Base-by-base conservation (phyloP, 2,329 filamentous ascomycete genomes). In the Alternaria metachromatica region DNA sequence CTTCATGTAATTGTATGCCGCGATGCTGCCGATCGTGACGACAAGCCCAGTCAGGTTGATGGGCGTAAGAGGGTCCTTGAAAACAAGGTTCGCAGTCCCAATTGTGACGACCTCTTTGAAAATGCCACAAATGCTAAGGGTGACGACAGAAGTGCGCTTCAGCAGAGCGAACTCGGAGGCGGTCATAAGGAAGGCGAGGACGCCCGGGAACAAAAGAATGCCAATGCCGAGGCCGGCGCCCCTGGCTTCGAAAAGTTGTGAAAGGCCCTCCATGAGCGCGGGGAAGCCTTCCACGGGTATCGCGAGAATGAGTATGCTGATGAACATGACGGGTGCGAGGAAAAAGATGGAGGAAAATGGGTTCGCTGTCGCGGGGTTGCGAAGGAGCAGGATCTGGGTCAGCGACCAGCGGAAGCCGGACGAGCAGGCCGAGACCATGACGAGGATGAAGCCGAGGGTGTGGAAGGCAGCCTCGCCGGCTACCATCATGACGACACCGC, bases 81-180 rank as follows among this genome's bases (percentile, higher is more conserved):
- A 99, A 5, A 97, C 89, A 26, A 96, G 80, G 9, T 93, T 92
- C 0, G 95, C 95, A 1, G 93, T 94, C 44, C 89, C 90, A 74
- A 99, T 98, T 13, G 96, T 99, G 59, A 99, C 90, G 44, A 98
- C 96, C 82, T 99, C 96, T 80, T 99, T 99, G 86, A 99, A 98
- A 66, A 99, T 98, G 65, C 96, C 96, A 66, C 94, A 97, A 72
- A 99, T 97, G 55, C 92, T 96, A 49, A 99, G 86, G 0, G 96
- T 98, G 55, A 99, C 96, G 57, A 99, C 96, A 2, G 92, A 96
- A 1, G 95, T 98, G 51, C 96, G 92, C 83, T 97, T 92, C 70
- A 99, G 87, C 65, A 99, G 87, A 57, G 96, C 95, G 78, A 98
- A 99, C 81, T 99, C 96, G 58, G 93, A 94, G 0, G 94, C 89